Evolutionary conservation across 1,139 yeast genomes (phyloP), one percentile per base, ranked within the genome.

Genomic region (Hanseniaspora uvarum): DNA sequence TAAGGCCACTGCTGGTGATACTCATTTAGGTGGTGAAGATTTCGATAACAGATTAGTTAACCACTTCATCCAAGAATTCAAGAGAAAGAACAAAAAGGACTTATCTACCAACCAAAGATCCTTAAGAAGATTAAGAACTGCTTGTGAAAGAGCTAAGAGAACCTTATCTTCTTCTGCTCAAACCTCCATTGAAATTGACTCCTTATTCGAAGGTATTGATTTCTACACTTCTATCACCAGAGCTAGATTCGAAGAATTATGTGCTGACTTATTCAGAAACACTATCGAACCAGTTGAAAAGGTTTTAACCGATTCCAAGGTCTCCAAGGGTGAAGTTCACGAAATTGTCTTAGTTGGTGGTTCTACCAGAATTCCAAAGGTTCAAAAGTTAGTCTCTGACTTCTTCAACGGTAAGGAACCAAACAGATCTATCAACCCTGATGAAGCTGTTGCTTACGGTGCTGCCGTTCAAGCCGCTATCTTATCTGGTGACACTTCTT

Each of bases 321-420:
- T 92, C 70, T 65, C 83, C 61, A 80, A 95, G 56, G 83, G 94
- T 59, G 94, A 86, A 65, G 77, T 92, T 65, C 83, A 94, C 65
- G 98, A 92, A 75, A 97, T 92, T 64, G 84, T 92, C 68, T 79
- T 92, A 63, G 99, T 92, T 64, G 99, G 99, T 80, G 99, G 99
- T 83, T 89, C 89, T 97, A 85, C 97, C 60, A 87, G 99, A 79
- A 92, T 92, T 98, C 99, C 99, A 75, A 94, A 92, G 83, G 97
- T 92, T 69, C 78, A 87, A 60, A 96, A 88, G 71, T 89, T 96
- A 65, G 98, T 92, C 70, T 89, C 87, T 77, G 72, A 79, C 61
- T 77, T 92, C 65, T 92, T 92, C 73, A 50, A 50, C 53, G 94
- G 94, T 70, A 86, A 81, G 73, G 96, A 92, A 68, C 96, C 98